Percentiles rank a stretch among this genome's conserved stretches.
These are phyloP conservation scores for Hypoxylon cercidicola DNA, from an alignment of 495 filamentous ascomycete genomes.

Conservation along the genomic window DNA sequence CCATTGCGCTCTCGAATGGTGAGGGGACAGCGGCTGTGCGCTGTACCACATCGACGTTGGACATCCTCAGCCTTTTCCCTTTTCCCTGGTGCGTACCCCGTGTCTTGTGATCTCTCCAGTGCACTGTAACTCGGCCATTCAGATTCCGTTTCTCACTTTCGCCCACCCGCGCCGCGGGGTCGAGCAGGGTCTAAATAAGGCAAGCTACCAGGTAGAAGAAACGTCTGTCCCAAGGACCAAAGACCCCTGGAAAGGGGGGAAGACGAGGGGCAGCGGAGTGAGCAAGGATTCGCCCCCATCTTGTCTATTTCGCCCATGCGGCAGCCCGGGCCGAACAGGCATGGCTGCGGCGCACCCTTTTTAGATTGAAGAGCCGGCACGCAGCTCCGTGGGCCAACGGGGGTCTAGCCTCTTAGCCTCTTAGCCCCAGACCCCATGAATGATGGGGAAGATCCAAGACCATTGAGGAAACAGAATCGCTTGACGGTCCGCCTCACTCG, in stretches of 20 bases:
- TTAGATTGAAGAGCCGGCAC: constrained; percentile 49
- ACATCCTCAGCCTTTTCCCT: constrained; percentile 45
- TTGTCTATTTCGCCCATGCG: constrained; percentile 37
- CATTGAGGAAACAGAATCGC: constrained; percentile 6
- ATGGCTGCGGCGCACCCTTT: constrained; percentile 39
- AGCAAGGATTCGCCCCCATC: constrained; percentile 3
- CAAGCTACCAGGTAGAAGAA: constrained; percentile 16
- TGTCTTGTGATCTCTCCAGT: constrained; percentile 48
- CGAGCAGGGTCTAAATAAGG: constrained; percentile 47
- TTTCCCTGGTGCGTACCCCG: constrained; percentile 42
- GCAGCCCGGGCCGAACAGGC: constrained; percentile 47
- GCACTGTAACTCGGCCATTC: constrained; percentile 48
- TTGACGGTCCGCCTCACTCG: constrained; percentile 43
- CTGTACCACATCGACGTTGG: constrained; percentile 50
- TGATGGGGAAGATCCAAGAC: constrained; percentile 3
- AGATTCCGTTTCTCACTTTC: constrained; percentile 45
- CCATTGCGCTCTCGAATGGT: constrained; percentile 44
- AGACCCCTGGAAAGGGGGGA: not conserved
- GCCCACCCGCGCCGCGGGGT: constrained; percentile 45
- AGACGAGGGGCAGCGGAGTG: not conserved
- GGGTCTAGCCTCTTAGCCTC: constrained; percentile 17
- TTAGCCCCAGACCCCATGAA: not conserved
- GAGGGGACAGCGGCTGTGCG: constrained; percentile 48
- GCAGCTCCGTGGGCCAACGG: constrained; percentile 42
- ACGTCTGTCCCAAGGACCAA: not conserved